Evolutionary conservation across 2,329 filamentous ascomycete genomes (phyloP).

Genomic region (Penicillium sp.): DNA sequence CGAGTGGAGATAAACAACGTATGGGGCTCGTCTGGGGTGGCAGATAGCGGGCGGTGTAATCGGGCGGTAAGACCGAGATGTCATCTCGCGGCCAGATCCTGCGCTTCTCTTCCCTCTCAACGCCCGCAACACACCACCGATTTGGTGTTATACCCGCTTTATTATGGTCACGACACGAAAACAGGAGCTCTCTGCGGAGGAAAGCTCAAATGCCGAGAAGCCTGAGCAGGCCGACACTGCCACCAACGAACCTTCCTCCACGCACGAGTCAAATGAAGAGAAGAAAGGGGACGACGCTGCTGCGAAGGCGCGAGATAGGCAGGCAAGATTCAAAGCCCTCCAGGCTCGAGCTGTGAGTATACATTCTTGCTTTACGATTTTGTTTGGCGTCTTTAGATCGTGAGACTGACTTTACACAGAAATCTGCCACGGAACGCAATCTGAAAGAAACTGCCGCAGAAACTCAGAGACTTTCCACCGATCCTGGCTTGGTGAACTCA

Average conservation of each 20-base stretch:
- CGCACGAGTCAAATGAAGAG: constrained; percentile 11
- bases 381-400: neutral
- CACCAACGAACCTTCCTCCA: constrained; percentile 8
- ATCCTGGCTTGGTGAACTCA: constrained; percentile 72
- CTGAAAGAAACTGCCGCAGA: constrained; percentile 81
- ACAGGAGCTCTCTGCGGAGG: constrained; percentile 14
- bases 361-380: neutral
- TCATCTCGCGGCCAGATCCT: constrained; percentile 18
- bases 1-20: constrained; percentile 24
- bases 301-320: constrained; percentile 57
- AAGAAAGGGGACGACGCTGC: constrained; percentile 27
- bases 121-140: neutral
- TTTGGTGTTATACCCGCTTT: neutral
- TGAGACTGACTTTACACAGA: constrained; percentile 33
- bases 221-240: constrained; percentile 11
- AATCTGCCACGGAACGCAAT: constrained; percentile 55
- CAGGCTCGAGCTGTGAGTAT: constrained; percentile 66
- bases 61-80: constrained; percentile 16
- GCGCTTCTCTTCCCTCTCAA: neutral
- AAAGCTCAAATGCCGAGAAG: constrained; percentile 9
- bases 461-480: constrained; percentile 72
- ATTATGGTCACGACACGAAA: constrained; percentile 21
- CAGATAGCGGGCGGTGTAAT: constrained; percentile 15
- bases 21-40: constrained; percentile 21
- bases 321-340: constrained; percentile 82